Evolutionary conservation across 2,329 filamentous ascomycete genomes (phyloP).

Genomic region (Talaromyces sp.): DNA sequence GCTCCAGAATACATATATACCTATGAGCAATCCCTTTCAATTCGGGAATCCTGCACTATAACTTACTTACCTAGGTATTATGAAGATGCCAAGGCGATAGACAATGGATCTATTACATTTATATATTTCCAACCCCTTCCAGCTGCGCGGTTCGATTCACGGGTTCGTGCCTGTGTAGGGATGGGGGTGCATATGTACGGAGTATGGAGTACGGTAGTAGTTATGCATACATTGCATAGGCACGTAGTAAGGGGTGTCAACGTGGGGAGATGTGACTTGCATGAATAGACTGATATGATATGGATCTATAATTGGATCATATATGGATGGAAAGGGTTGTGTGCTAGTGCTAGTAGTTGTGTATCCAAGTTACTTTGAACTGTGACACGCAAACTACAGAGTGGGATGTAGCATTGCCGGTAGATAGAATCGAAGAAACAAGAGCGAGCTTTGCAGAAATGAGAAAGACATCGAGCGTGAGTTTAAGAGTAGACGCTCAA

Average conservation of each 20-base stretch:
- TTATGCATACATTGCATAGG: background rate
- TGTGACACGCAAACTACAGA: background rate
- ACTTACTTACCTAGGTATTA: no score
- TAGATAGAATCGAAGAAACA: background rate
- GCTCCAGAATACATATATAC: background rate
- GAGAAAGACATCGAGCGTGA: no score
- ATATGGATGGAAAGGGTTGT: background rate
- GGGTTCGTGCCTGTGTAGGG: conserved; percentile 1
- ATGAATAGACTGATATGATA: background rate
- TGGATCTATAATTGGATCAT: background rate
- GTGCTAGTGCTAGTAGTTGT: background rate
- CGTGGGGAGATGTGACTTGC: background rate
- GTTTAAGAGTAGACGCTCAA: background rate
- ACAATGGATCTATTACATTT: background rate
- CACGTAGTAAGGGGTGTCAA: background rate
- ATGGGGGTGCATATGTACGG: background rate
- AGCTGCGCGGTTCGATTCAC: background rate
- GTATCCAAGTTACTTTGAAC: background rate
- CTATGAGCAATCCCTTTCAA: background rate
- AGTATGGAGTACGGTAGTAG: background rate
- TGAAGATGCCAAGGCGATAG: background rate
- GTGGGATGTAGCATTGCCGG: background rate
- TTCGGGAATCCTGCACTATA: background rate
- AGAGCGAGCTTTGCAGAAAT: background rate
- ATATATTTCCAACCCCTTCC: background rate